Base-by-base conservation (phyloP, 768 basidiomycete genomes). In the Gloeostereum incarnatum region DNA sequence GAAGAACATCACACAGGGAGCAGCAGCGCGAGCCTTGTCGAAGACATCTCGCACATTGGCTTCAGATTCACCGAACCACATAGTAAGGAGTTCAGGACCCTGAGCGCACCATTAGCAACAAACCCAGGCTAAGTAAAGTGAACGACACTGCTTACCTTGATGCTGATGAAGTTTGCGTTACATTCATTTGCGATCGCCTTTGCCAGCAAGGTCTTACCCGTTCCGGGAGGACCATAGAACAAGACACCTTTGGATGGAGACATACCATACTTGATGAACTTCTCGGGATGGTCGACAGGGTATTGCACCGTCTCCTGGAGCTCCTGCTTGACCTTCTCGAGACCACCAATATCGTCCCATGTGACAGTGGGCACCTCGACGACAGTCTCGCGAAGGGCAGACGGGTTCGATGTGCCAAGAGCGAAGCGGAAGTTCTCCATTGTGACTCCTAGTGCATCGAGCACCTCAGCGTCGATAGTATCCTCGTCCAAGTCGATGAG, bases 1-100 rank as follows among this genome's bases (percentile, higher is more conserved):
- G 65, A 99, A 99, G 87, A 99, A 99, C 91, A 99, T 96, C 50
- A 99, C 96, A 57, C 96, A 98, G 39, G 96, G 96, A 19, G 96
- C 94, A 6, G 96, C 96, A 13, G 96, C 96, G 49, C 96, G 89
- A 21, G 96, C 96, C 66, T 98, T 98, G 76, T 99, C 96, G 62
- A 99, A 99, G 46, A 98, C 91, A 50, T 98, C 94, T 51, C 96
- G 90, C 45, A 99, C 96, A 54, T 99, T 99, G 47, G 94, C 96
- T 68, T 99, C 96, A 5, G 94, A 98, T 73, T 99, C 96, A 79
- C 96, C 96, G 63, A 99, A 98, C 92, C 96, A 99, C 94, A 98
- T 98, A 5, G 93, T 99, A 30, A 98, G 79, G 30, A 97, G 72
- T 64, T 97, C 96, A 45, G 94, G 94, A 47, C 96, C 94, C 78